Base-by-base conservation (phyloP, 306 rosid genomes). In the Purshia tridentata region DNA sequence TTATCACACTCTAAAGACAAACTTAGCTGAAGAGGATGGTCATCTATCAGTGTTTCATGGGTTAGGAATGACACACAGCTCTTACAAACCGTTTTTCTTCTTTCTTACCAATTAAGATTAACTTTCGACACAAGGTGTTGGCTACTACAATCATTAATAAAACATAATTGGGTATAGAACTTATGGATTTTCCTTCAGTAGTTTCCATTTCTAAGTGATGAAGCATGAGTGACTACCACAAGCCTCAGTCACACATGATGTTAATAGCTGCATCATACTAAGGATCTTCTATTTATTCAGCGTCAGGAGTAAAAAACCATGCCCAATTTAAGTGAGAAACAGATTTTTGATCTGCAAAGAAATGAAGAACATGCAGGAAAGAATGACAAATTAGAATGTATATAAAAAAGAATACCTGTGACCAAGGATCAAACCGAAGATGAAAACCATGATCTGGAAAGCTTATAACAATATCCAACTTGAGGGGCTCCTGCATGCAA, bases 371-470 rank as follows among this genome's bases (percentile, higher is more conserved):
- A 16, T 14, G 22, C 71, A 78, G 16, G 60, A 54, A 42, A 69
- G 46, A 44, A 29, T 18, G 62, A 46, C 22, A 72, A 14, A 45
- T 15, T 45, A 8, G 9, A 15, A 67, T 46, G 8, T 4, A 73
- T 3, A 40, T 5, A 9, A 35, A 10, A 60, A 68, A 67, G 3
- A 22, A 61, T 56, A 94, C 99, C 99, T 95, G 99, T 48, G 98
- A 95, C 97, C 98, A 90, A 4, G 99, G 93, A 85, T 95, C 98
- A 41, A 95, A 95, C 4, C 99, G 96, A 60, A 95, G 96, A 87
- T 95, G 98, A 81, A 91, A 95, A 23, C 99, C 99, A 55, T 95
- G 99, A 77, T 95, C 99, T 0, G 99, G 99, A 78, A 95, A 95
- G 86, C 96, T 90, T 80, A 95, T 90, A 71, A 95, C 99, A 63